phyloP scores from a whole-genome alignment of 2,329 filamentous ascomycete genomes.

The Teratosphaeria gauchensis region DNA sequence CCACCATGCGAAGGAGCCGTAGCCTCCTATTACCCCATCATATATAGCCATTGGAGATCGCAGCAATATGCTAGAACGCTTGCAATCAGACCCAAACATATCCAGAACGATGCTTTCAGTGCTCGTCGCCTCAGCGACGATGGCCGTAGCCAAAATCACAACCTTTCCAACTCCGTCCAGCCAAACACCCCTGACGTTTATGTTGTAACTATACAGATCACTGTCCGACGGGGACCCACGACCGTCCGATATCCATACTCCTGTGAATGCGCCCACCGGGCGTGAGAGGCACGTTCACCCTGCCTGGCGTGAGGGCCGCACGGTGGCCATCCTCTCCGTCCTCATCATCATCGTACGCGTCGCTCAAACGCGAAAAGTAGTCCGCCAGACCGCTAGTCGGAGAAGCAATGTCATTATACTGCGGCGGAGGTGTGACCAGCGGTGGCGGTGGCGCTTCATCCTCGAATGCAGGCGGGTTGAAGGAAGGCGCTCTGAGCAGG shows the following conservation, averaged over 20 bases:
- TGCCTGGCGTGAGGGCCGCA: slow-evolving; percentile 12
- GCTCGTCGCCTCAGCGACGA: neutral
- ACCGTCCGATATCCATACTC: slow-evolving; percentile 54
- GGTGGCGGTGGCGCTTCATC: slow-evolving; percentile 68
- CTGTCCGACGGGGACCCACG: slow-evolving; percentile 25
- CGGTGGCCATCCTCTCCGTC: slow-evolving; percentile 34
- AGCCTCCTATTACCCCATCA: neutral
- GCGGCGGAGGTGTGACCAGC: slow-evolving; percentile 69
- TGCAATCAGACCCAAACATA: neutral
- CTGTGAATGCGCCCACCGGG: slow-evolving; percentile 53
- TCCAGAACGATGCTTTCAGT: neutral
- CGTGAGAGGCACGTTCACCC: slow-evolving; percentile 51
- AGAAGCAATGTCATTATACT: slow-evolving; percentile 71
- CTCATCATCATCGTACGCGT: slow-evolving; percentile 53
- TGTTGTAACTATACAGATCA: neutral
- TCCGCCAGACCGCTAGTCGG: slow-evolving; percentile 59
- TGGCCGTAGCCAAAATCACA: neutral
- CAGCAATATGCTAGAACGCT: neutral
- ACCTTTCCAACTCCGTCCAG: neutral
- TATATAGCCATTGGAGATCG: neutral
- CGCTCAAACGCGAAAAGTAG: slow-evolving; percentile 73
- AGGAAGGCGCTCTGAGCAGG: slow-evolving; percentile 71
- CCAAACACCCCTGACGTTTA: neutral
- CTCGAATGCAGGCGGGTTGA: slow-evolving; percentile 79
- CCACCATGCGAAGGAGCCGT: neutral